Percentiles rank a stretch among this genome's conserved stretches.
These are phyloP conservation scores for Bryum argenteum DNA, from an alignment of 225 moss, liverwort and hornwort genomes.

Conservation along the genomic window DNA sequence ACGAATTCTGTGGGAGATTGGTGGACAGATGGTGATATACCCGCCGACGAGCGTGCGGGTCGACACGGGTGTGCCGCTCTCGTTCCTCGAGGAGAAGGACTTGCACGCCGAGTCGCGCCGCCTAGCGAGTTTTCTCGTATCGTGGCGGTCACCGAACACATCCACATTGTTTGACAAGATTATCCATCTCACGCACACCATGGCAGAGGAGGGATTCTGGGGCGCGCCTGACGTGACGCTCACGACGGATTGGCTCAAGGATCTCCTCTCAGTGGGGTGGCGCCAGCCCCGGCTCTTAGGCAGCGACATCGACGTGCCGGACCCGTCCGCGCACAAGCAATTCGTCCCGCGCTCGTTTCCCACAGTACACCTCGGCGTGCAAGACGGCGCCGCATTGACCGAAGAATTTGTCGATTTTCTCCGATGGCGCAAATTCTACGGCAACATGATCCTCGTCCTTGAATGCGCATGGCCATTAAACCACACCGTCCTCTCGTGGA, in stretches of 20 bases:
- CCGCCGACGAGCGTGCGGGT: slow-evolving; percentile 62
- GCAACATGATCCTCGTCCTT: slow-evolving; percentile 79
- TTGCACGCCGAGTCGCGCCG: slow-evolving; percentile 64
- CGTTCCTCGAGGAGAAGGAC: slow-evolving; percentile 81
- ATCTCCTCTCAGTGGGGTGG: slow-evolving; percentile 86
- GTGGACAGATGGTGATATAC: slow-evolving; percentile 74
- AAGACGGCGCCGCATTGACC: slow-evolving; percentile 67
- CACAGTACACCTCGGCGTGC: slow-evolving; percentile 77
- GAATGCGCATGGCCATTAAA: slow-evolving; percentile 78
- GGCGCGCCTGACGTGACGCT: slow-evolving; percentile 67
- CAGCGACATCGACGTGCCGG: slow-evolving; percentile 63
- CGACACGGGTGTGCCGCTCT: slow-evolving; percentile 49
- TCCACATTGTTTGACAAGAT: slow-evolving; percentile 69
- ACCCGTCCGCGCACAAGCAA: slow-evolving; percentile 55
- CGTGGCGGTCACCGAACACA: slow-evolving; percentile 73
- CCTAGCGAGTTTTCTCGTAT: slow-evolving; percentile 59
- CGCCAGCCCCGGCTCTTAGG: slow-evolving; percentile 73
- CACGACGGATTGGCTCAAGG: slow-evolving; percentile 76
- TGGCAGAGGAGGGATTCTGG: slow-evolving; percentile 85
- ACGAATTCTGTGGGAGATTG: slow-evolving; percentile 87
- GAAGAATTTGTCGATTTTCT: slow-evolving; percentile 84
- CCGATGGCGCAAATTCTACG: slow-evolving; percentile 82
- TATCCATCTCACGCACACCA: slow-evolving; percentile 73
- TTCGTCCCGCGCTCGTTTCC: slow-evolving; percentile 74
- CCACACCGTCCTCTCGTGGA: slow-evolving; percentile 85